Evolutionary conservation across 2,329 filamentous ascomycete genomes (phyloP), one percentile per base, ranked within the genome.

Genomic region (Trichoderma sp.): DNA sequence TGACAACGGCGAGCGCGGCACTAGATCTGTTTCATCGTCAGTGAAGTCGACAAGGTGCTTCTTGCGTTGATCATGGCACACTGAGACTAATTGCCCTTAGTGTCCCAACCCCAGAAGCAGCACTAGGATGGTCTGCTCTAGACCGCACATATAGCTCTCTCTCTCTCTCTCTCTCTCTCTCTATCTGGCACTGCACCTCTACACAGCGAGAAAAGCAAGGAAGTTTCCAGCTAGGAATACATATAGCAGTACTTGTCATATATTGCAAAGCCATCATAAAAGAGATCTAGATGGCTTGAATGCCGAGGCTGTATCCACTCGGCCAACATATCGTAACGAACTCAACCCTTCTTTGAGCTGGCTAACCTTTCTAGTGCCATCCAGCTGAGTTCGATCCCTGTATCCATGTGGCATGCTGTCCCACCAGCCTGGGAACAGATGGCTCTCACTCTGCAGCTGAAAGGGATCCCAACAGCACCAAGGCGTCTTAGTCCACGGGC

Each of bases 341-440:
- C 58, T 28, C 44, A 47, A 44, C 15, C 17, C 15, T 44, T 58
- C 47, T 3, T 24, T n/a, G 5, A 48, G 10, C 43, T 48, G 24
- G 19, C 28, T 34, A 52, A 19, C 7, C 30, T 45, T n/a, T 26
- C 17, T 47, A 62, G 59, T 19, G 48, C 59, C 59, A 7, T n/a
- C 45, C 39, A 45, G 59, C 59, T 54, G 39, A 17, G 47, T 7
- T 45, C n/a, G n/a, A 62, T 61, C 58, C 47, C 24, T 61, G 58
- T n/a, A 30, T 21, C 58, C 58, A 61, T 61, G 47, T 61, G 47
- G 39, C 51, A n/a, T 28, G 19, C 21, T 39, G 48, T 34, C 17
- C 52, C 52, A 55, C 52, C 48, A 43, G 28, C 41, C 21, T 2
- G 19, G 34, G 34, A 14, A 39, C 14, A 14, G 34, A 44, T 39